Percentiles rank a stretch among this genome's conserved stretches.
phyloP scores from a whole-genome alignment of 2,329 filamentous ascomycete genomes.

The Gremmenia infestans region DNA sequence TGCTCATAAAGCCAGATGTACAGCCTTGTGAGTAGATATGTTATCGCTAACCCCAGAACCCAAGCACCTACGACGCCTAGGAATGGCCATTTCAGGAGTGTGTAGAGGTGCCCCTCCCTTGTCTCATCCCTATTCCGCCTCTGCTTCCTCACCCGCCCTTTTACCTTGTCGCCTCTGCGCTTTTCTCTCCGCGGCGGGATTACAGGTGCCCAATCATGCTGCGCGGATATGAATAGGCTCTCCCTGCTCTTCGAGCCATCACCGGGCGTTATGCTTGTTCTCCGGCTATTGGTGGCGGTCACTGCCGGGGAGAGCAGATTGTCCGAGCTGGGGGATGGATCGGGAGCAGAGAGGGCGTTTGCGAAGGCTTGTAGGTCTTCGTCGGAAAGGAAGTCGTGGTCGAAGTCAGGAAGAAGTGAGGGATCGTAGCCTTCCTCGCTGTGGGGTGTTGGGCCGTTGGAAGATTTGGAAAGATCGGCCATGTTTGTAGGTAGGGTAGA shows the following conservation, averaged over 20 bases:
- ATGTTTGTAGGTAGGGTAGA: constrained; percentile 14
- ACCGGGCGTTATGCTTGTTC: neutral
- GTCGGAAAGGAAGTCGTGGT: constrained; percentile 69
- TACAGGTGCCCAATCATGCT: constrained; percentile 94
- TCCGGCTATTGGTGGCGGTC: neutral
- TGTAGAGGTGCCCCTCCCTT: constrained; percentile 86
- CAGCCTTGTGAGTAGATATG: constrained; percentile 75
- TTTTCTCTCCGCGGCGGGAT: constrained; percentile 37
- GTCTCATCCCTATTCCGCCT: constrained; percentile 77
- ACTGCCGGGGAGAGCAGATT: constrained; percentile 34
- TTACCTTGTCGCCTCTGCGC: constrained; percentile 31
- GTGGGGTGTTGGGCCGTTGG: constrained; percentile 49
- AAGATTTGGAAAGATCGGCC: constrained; percentile 32
- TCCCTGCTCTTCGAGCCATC: constrained; percentile 16
- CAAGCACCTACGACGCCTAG: constrained; percentile 74
- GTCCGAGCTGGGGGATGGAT: constrained; percentile 60
- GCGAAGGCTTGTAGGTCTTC: constrained; percentile 75
- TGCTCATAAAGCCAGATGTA: constrained; percentile 95
- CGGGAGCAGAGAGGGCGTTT: constrained; percentile 75
- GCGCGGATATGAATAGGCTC: constrained; percentile 68
- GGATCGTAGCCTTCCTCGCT: constrained; percentile 65
- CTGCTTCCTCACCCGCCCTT: constrained; percentile 29
- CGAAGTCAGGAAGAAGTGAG: constrained; percentile 68
- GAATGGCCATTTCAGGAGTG: constrained; percentile 86
- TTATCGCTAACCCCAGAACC: constrained; percentile 66